phyloP scores from a whole-genome alignment of 2,329 filamentous ascomycete genomes.

The Cercospora zeina region DNA sequence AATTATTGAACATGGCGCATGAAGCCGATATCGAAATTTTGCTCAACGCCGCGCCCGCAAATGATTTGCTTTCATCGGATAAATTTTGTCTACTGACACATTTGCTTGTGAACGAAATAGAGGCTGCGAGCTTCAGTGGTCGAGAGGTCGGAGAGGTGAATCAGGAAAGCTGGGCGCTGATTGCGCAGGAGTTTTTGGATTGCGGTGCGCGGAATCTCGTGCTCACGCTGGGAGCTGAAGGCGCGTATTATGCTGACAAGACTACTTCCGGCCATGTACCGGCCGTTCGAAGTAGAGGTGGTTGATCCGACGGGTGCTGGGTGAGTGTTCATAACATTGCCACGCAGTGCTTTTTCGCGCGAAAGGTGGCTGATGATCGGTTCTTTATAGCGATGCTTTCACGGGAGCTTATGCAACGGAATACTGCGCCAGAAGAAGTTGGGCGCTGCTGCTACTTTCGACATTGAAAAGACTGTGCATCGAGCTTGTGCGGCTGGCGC shows the following conservation, averaged over 20 bases:
- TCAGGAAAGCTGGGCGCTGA: not conserved
- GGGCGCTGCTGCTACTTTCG: not conserved
- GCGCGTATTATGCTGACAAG: not conserved
- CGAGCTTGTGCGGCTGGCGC: not conserved
- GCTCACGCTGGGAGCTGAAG: not conserved
- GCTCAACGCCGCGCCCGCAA: not conserved
- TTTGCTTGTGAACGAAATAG: not conserved
- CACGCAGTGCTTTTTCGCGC: not conserved
- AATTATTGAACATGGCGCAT: not conserved
- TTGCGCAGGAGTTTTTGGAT: not conserved
- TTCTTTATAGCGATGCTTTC: not conserved
- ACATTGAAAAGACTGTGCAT: not conserved
- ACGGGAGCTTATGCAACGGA: not conserved
- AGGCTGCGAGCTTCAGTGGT: not conserved
- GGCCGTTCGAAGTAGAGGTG: not conserved
- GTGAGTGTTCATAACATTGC: not conserved
- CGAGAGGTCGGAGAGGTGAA: not conserved
- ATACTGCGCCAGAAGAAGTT: not conserved
- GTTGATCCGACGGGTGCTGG: not conserved
- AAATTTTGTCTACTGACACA: not conserved
- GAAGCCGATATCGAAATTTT: not conserved
- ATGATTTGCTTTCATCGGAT: not conserved
- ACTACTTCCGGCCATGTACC: not conserved
- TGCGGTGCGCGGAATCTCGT: not conserved
- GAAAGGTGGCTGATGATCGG: not conserved